Conservation (phyloP, 2,329 filamentous ascomycete genomes). For the Paramyrothecium sp. region DNA sequence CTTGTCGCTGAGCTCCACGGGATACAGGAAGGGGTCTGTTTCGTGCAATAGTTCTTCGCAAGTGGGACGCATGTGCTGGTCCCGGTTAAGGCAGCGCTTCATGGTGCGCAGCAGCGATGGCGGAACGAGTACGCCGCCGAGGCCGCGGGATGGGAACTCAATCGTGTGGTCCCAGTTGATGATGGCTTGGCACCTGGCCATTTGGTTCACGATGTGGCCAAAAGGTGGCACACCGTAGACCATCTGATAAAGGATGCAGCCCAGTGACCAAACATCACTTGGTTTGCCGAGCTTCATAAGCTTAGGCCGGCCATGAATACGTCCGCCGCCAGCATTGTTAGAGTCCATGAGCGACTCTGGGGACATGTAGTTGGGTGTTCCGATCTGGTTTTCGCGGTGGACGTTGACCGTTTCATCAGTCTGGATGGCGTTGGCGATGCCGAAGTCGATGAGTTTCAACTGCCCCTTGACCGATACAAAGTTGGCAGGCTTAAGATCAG, state of each 20-base stretch:
- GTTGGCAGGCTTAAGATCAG: slow-evolving; percentile 94
- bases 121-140: slow-evolving; percentile 64
- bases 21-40: slow-evolving; percentile 63
- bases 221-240: slow-evolving; percentile 97
- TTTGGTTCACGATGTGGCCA: slow-evolving; percentile 83
- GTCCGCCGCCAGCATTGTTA: slow-evolving; percentile 59
- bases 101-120: slow-evolving; percentile 59
- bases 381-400: slow-evolving; percentile 91
- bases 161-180: slow-evolving; percentile 75
- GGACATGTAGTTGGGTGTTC: slow-evolving; percentile 98
- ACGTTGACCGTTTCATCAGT: slow-evolving; percentile 96
- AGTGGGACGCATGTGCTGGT: slow-evolving; percentile 61
- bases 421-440: slow-evolving; percentile 96
- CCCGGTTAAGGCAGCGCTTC: slow-evolving; percentile 60
- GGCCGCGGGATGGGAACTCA: slow-evolving; percentile 66
- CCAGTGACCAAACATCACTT: slow-evolving; percentile 92
- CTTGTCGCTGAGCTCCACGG: slow-evolving; percentile 52
- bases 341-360: slow-evolving; percentile 90
- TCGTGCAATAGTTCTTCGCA: slow-evolving; percentile 60
- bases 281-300: slow-evolving; percentile 96
- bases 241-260: slow-evolving; percentile 97
- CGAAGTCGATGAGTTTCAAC: slow-evolving; percentile 96
- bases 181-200: slow-evolving; percentile 83
- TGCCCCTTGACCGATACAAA: slow-evolving; percentile 90
- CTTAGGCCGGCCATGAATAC: slow-evolving; percentile 53